Base-by-base conservation (phyloP, 352 stramenopile genomes). In the Phytophthora foliorum region DNA sequence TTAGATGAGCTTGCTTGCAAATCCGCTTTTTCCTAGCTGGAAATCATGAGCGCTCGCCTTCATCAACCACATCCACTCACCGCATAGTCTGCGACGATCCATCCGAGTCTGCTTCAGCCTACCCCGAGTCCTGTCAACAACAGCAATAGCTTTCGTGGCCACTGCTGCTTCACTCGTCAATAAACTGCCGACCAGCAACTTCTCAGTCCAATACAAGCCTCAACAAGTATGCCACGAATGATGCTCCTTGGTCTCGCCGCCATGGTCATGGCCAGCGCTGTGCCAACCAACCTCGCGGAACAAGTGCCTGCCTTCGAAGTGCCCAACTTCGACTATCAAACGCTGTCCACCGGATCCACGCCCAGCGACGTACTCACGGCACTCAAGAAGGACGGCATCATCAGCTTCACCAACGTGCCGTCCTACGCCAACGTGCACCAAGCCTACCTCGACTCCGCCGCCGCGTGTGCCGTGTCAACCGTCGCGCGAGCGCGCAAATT, bases 341-440 rank as follows among this genome's bases (percentile, higher is more conserved):
- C 76, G 10, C 70, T 92, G 14, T 55, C 55, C 21, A 64, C 32
- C 21, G 64, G 55, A 67, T 56, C 73, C 60, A 81, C 64, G 42
- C 74, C 81, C 22, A 41, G 61, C n/a, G 42, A 70, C 24, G 56
- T 92, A 46, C 75, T 92, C 50, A 32, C 49, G 2, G 81, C 81
- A 13, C 82, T 94, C 57, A 80, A 89, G 67, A 63, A 69, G 22
- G 81, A 92, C 56, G 86, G 86, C 31, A 92, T 93, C 79, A 66
- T 94, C 53, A 79, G 72, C 41, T 67, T 94, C 44, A 69, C 66
- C 46, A 91, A 92, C 69, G 76, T 94, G 19, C 82, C 83, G 4
- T 60, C 59, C 29, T 94, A 85, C 72, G 48, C 75, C 0, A 36
- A 72, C 2, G 62, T 80, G 9, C 81, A 84, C 10, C 65, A 65